Conservation (phyloP, 208 protist species). For the Borovskyia barvae region DNA sequence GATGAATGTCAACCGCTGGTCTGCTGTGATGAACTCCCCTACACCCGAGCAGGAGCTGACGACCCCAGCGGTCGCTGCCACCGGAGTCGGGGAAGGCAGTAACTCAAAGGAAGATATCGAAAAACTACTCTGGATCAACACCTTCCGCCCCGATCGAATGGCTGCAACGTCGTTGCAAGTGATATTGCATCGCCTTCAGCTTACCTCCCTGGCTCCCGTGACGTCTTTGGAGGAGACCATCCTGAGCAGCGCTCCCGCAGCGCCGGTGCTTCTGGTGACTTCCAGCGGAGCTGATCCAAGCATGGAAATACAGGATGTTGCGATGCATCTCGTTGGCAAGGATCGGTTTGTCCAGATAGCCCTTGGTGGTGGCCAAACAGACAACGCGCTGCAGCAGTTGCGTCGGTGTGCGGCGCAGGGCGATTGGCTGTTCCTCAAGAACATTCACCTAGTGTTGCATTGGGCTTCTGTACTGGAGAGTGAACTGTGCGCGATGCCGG, state of each 20-base stretch:
- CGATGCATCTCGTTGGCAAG: slow-evolving; percentile 59
- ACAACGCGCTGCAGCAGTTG: slow-evolving; percentile 86
- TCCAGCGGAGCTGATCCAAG: slow-evolving; percentile 94
- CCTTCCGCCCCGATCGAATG: slow-evolving; percentile 96
- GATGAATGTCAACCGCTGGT: slow-evolving; percentile 58
- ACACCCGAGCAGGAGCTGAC: slow-evolving; percentile 57
- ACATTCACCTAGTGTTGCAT: slow-evolving; percentile 94
- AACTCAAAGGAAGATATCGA: slow-evolving; percentile 79
- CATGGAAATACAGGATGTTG: slow-evolving; percentile 92
- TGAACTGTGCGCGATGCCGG: slow-evolving; percentile 82
- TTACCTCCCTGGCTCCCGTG: slow-evolving; percentile 69
- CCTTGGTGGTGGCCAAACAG: slow-evolving; percentile 93
- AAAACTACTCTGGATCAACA: slow-evolving; percentile 93
- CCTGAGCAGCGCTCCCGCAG: slow-evolving; percentile 16
- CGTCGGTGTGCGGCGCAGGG: slow-evolving; percentile 82
- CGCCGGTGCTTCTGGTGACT: slow-evolving; percentile 93
- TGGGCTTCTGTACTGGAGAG: slow-evolving; percentile 94
- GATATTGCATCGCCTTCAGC: slow-evolving; percentile 56
- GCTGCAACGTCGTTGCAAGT: slow-evolving; percentile 70
- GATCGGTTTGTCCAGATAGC: slow-evolving; percentile 91
- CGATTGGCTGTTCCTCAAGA: slow-evolving; percentile 96
- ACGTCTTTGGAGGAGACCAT: slow-evolving; percentile 76
- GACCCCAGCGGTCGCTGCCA: background rate
- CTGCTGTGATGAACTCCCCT: slow-evolving; percentile 56
- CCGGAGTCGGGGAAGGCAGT: background rate